A percentile compares a stretch with the other conserved stretches of the same genome.
phyloP scores from a whole-genome alignment of 306 rosid genomes.

The Citrullus colocynthis region DNA sequence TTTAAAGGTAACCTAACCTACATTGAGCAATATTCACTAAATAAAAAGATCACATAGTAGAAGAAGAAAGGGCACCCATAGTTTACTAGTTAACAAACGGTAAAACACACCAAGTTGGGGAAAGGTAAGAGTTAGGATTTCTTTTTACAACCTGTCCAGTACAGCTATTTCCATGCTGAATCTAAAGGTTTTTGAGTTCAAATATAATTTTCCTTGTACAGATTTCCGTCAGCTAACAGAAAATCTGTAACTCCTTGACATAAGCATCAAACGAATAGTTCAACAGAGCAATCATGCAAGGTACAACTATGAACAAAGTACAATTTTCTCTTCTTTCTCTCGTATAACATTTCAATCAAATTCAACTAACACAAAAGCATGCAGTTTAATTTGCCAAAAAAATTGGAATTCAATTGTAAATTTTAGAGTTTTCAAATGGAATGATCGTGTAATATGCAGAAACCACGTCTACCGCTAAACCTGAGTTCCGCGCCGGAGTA shows the following conservation, averaged over 20 bases:
- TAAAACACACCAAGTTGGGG: background rate
- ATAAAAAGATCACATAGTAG: background rate
- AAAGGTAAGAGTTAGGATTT: background rate
- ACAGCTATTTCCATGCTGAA: background rate
- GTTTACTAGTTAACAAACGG: background rate
- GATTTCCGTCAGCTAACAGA: background rate
- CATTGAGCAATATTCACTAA: background rate
- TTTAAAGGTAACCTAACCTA: background rate
- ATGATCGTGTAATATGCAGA: background rate
- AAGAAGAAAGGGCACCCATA: background rate
- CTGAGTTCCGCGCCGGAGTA: constrained; percentile 79
- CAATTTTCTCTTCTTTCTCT: background rate
- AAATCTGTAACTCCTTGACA: background rate
- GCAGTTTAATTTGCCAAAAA: background rate
- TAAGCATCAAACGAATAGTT: background rate
- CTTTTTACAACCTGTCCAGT: background rate
- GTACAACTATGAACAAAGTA: background rate
- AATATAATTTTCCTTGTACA: background rate
- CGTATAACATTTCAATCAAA: background rate
- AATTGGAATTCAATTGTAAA: background rate
- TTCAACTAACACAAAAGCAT: background rate
- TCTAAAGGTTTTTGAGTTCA: background rate
- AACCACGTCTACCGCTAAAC: constrained; percentile 28
- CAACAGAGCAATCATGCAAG: background rate
- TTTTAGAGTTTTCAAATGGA: background rate